Evolutionary conservation across 352 stramenopile species (phyloP).

Genomic region (Poterioochromonas sp.): DNA sequence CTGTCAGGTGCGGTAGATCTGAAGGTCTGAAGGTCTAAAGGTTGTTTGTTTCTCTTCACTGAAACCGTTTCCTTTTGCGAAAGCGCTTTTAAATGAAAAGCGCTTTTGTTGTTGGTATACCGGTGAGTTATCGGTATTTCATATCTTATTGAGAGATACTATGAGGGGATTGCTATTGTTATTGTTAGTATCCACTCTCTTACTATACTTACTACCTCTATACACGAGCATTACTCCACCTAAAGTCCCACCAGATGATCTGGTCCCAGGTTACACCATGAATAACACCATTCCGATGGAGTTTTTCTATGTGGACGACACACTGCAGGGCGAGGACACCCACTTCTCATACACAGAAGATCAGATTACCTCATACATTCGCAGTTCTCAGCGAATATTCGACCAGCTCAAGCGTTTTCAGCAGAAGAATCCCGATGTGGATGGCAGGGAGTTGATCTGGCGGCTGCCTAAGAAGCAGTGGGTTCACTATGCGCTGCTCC

Average conservation of each 20-base stretch:
- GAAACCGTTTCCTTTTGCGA: too few species aligned
- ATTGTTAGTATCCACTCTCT: too few species aligned
- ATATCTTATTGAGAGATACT: too few species aligned
- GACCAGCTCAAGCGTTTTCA: background rate
- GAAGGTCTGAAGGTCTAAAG: too few species aligned
- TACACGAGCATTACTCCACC: slow-evolving; percentile 9
- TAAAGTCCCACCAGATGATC: slow-evolving; percentile 1
- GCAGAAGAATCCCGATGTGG: background rate
- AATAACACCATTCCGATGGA: slow-evolving; percentile 21
- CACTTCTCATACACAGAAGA: background rate
- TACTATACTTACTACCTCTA: too few species aligned
- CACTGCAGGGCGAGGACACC: background rate
- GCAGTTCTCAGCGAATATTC: background rate
- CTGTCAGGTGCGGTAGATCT: too few species aligned
- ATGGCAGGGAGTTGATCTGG: too few species aligned
- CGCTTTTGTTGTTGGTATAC: too few species aligned
- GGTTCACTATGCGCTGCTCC: slow-evolving; percentile 7
- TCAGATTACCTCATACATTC: background rate
- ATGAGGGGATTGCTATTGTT: too few species aligned
- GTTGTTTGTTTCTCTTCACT: too few species aligned
- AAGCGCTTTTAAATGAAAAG: too few species aligned
- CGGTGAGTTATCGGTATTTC: too few species aligned
- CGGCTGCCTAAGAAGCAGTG: background rate
- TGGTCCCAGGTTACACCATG: slow-evolving; percentile 3
- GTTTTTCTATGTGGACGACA: slow-evolving; percentile 27